Conservation (phyloP, 1,139 yeast species). For the Candida mesenterica region DNA sequence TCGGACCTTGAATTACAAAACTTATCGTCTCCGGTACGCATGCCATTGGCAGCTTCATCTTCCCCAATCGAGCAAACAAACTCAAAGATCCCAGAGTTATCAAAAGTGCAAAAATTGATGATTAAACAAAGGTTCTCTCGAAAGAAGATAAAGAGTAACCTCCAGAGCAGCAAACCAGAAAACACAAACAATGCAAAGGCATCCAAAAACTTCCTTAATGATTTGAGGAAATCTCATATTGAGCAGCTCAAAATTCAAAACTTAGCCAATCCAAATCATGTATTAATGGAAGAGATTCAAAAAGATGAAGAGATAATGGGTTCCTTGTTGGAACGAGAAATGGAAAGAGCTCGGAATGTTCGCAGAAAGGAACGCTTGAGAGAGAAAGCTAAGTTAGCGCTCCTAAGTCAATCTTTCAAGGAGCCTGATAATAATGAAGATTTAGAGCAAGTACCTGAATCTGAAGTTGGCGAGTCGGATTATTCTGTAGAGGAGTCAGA, state of each 20-base stretch:
- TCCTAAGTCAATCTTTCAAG: too few species aligned
- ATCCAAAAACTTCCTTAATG: conserved; percentile 9
- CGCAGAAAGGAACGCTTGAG: conserved; percentile 49
- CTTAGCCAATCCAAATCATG: conserved; percentile 29
- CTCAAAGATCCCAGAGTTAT: conserved; percentile 28
- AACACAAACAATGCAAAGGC: conserved; percentile 4
- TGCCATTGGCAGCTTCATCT: background rate
- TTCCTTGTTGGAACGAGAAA: conserved; percentile 59
- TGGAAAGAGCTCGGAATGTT: conserved; percentile 50
- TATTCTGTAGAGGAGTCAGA: conserved; percentile 17
- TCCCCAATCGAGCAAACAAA: background rate
- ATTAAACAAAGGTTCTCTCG: conserved; percentile 38
- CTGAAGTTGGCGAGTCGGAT: conserved; percentile 20
- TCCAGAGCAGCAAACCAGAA: conserved; percentile 1
- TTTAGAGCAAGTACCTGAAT: conserved; percentile 18
- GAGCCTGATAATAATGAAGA: conserved; percentile 11
- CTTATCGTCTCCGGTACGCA: conserved; percentile 11
- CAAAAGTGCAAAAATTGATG: conserved; percentile 36
- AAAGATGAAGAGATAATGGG: conserved; percentile 46
- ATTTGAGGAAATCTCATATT: conserved; percentile 36
- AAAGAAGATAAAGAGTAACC: conserved; percentile 14
- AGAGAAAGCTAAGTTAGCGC: conserved; percentile 38
- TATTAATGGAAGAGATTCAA: conserved; percentile 34
- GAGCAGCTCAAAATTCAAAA: conserved; percentile 31
- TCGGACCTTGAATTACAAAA: conserved; percentile 14